phyloP scores from a whole-genome alignment of 306 rosid species.

The Vigna trinervia region DNA sequence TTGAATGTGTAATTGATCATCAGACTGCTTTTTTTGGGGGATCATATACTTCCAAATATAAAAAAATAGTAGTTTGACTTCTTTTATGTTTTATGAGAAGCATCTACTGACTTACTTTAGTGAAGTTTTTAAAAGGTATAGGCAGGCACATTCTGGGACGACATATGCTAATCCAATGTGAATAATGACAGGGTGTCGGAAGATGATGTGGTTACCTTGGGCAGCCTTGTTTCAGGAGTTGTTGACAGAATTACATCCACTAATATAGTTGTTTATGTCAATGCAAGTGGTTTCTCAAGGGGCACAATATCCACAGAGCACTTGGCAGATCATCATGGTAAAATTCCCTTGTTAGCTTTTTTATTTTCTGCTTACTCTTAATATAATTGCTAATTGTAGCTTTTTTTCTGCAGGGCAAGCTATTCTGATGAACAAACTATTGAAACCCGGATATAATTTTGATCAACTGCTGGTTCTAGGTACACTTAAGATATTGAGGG shows the following conservation, averaged over 20 bases:
- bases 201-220: constrained; percentile 67
- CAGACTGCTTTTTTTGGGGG: background rate
- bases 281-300: constrained; percentile 66
- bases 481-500: constrained; percentile 41
- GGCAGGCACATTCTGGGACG: background rate
- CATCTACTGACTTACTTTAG: constrained; percentile 25
- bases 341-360: constrained; percentile 23
- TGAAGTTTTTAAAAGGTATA: constrained; percentile 34
- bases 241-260: constrained; percentile 73
- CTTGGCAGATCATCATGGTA: constrained; percentile 95
- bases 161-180: constrained; percentile 36
- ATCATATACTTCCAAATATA: background rate
- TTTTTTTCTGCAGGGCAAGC: constrained; percentile 71
- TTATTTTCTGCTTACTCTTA: constrained; percentile 27
- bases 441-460: constrained; percentile 89
- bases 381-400: constrained; percentile 39
- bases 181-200: constrained; percentile 75
- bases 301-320: constrained; percentile 81
- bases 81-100: constrained; percentile 21
- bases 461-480: constrained; percentile 86
- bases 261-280: constrained; percentile 66
- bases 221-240: constrained; percentile 82
- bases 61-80: background rate
- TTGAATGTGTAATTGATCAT: constrained; percentile 9
- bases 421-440: constrained; percentile 62